Conservation (phyloP, 177 flowering plant genomes). For the Tripterygium wilfordii region DNA sequence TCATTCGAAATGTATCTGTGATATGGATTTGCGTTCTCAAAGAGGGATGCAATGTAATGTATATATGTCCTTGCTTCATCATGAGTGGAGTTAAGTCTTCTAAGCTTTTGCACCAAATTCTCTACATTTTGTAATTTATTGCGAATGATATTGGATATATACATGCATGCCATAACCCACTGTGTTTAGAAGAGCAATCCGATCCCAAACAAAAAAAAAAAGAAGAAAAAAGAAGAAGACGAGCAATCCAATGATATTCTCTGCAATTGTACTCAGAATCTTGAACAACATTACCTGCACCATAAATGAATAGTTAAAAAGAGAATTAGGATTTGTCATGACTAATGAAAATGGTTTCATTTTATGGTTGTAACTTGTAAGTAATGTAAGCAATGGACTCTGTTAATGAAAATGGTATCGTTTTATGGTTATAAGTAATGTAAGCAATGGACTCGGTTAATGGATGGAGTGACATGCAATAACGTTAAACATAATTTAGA, state of each 20-base stretch:
- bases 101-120: conserved; percentile 55
- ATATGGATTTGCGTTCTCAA: conserved; percentile 56
- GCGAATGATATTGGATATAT: conserved; percentile 39
- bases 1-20: conserved; percentile 69
- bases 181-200: conserved; percentile 4
- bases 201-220: no score
- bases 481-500: no score
- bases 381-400: no score
- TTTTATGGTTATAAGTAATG: no score
- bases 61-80: conserved; percentile 57
- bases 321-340: no score
- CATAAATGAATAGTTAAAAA: no score
- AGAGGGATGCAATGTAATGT: conserved; percentile 65
- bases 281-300: conserved; percentile 19
- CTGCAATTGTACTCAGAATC: conserved; percentile 4
- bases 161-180: conserved; percentile 12
- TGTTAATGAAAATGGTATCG: no score
- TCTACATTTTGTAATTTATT: conserved; percentile 55
- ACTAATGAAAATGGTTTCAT: no score
- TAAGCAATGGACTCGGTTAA: no score
- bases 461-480: no score
- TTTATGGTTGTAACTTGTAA: no score
- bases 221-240: no score
- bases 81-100: conserved; percentile 53
- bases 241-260: conserved; percentile 21